Conservation (phyloP, 2,329 filamentous ascomycete species). For the Chrysoporthe deuterocubensis region DNA sequence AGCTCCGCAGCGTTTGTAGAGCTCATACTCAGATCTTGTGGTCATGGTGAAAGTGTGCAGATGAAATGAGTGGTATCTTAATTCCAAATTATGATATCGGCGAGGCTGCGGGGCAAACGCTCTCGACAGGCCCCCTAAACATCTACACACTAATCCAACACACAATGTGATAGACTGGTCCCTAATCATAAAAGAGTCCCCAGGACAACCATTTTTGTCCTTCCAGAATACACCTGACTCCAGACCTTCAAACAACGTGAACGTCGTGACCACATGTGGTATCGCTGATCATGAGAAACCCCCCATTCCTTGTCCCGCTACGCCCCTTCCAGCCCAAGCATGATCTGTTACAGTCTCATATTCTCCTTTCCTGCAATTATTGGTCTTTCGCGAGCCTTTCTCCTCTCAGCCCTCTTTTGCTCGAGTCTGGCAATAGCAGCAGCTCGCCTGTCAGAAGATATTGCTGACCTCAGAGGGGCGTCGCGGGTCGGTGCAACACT, state of each 20-base stretch:
- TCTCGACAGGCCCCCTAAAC: constrained; percentile 18
- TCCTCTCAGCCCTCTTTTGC: constrained; percentile 57
- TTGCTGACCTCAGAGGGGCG: constrained; percentile 47
- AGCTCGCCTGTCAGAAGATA: constrained; percentile 56
- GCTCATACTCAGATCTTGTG: constrained; percentile 16
- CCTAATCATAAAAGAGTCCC: constrained; percentile 5
- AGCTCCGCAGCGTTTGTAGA: not conserved
- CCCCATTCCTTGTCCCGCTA: constrained; percentile 19
- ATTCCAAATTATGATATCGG: constrained; percentile 16
- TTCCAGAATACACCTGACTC: constrained; percentile 29
- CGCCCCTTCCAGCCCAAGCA: constrained; percentile 27
- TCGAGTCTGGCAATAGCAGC: constrained; percentile 60
- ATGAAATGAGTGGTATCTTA: constrained; percentile 15
- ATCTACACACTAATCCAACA: constrained; percentile 21
- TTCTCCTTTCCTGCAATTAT: constrained; percentile 56
- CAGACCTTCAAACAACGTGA: constrained; percentile 20
- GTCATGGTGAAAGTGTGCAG: constrained; percentile 5
- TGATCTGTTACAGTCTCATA: constrained; percentile 40
- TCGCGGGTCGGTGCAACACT: constrained; percentile 38
- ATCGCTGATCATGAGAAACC: constrained; percentile 25
- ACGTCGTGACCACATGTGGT: constrained; percentile 21
- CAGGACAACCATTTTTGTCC: not conserved
- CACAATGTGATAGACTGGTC: constrained; percentile 7
- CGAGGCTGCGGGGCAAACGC: constrained; percentile 28
- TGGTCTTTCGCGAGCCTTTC: constrained; percentile 40